A percentile compares a stretch with the other conserved stretches of the same genome.
Evolutionary conservation across 1,139 yeast genomes (phyloP).

Genomic region (Wickerhamiella pararugosa): DNA sequence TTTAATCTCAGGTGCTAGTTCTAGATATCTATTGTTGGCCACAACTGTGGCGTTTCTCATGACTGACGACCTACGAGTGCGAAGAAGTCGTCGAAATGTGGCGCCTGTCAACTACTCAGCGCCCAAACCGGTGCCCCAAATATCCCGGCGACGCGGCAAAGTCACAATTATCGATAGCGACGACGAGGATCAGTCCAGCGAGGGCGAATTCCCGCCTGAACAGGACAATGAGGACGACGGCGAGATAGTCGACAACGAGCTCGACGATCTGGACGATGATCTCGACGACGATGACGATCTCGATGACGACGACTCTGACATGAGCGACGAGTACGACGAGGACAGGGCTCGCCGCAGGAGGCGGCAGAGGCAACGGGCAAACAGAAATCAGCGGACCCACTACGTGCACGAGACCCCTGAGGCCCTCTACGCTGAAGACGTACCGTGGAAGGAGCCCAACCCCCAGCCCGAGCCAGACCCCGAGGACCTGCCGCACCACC

Average conservation of each 20-base stretch:
- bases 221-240: conserved; percentile 4
- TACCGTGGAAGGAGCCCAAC: conserved; percentile 18
- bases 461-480: conserved; percentile 17
- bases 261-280: neutral
- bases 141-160: conserved; percentile 5
- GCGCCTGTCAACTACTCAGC: conserved; percentile 3
- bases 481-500: conserved; percentile 15
- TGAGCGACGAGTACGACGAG: neutral
- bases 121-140: neutral
- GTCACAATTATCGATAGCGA: conserved; percentile 11
- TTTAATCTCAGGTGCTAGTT: neutral
- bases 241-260: neutral
- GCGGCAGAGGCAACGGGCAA: neutral
- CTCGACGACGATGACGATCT: neutral
- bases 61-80: neutral
- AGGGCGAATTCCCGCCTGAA: conserved; percentile 6
- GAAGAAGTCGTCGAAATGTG: conserved; percentile 6
- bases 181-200: conserved; percentile 6
- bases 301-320: neutral
- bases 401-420: neutral
- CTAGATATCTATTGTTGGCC: neutral
- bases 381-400: no score
- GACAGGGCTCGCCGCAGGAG: neutral
- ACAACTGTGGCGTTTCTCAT: neutral
- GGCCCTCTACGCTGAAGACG: conserved; percentile 19